Percentiles rank a stretch among this genome's conserved stretches.
Conservation (phyloP, 169 alveolate genomes). For the Cyclospora cayetanensis region DNA sequence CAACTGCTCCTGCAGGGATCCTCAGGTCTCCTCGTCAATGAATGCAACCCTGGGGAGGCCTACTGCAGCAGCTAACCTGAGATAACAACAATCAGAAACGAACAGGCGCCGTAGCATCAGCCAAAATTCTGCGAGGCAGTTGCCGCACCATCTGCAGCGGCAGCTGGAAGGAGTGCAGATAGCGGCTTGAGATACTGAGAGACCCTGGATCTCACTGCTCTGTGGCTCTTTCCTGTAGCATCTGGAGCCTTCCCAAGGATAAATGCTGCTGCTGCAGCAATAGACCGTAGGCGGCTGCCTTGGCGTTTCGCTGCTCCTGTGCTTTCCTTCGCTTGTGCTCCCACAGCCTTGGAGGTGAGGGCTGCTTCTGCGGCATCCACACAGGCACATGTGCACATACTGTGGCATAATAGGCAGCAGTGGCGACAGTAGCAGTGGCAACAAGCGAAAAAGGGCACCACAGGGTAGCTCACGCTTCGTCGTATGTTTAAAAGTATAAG, state of each 20-base stretch:
- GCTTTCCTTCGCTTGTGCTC: slow-evolving; percentile 16
- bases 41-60: background rate
- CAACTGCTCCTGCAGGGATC: too few species aligned
- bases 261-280: slow-evolving; percentile 60
- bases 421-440: too few species aligned
- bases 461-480: background rate
- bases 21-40: slow-evolving; percentile 22
- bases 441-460: background rate
- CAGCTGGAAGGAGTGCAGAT: background rate
- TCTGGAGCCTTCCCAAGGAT: slow-evolving; percentile 8
- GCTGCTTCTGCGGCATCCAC: background rate
- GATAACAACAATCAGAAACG: background rate
- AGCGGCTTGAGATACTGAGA: background rate
- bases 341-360: background rate
- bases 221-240: slow-evolving; percentile 46
- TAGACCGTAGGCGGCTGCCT: slow-evolving; percentile 54
- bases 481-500: background rate
- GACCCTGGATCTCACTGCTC: background rate
- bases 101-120: background rate
- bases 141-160: background rate
- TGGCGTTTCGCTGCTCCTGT: slow-evolving; percentile 34
- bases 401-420: too few species aligned
- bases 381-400: background rate
- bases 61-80: slow-evolving; percentile 45
- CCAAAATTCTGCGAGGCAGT: background rate